Percentiles rank a stretch among this genome's conserved stretches.
phyloP scores from a whole-genome alignment of 352 stramenopile species.

The Phytophthora constricta region DNA sequence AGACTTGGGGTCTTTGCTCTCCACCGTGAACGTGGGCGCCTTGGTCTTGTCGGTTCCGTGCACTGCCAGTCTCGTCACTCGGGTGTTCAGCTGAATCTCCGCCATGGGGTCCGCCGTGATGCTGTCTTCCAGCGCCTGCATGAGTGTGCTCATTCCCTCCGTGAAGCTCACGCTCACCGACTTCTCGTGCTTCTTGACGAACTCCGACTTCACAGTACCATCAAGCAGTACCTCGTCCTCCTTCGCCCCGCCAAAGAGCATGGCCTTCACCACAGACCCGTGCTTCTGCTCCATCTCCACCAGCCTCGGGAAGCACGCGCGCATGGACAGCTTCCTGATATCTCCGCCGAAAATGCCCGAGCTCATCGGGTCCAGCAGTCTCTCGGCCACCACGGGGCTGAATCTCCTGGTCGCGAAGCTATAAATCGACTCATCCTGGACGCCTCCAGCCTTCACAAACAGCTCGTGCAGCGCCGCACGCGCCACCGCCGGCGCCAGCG shows the following conservation, averaged over 20 bases:
- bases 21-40: conserved; percentile 44
- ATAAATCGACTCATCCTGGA: conserved; percentile 84
- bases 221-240: conserved; percentile 64
- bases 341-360: conserved; percentile 91
- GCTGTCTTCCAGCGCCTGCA: conserved; percentile 49
- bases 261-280: conserved; percentile 80
- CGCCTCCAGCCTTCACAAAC: conserved; percentile 43
- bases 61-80: conserved; percentile 37
- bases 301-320: conserved; percentile 83
- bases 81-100: conserved; percentile 47
- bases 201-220: conserved; percentile 70
- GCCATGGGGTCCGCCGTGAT: conserved; percentile 56
- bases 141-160: conserved; percentile 78
- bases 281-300: conserved; percentile 78
- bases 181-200: conserved; percentile 70
- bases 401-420: conserved; percentile 82
- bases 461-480: conserved; percentile 74
- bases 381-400: conserved; percentile 78
- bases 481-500: conserved; percentile 58
- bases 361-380: conserved; percentile 78
- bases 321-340: conserved; percentile 78
- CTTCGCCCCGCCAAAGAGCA: conserved; percentile 54
- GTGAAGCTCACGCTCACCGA: conserved; percentile 89
- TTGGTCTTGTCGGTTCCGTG: conserved; percentile 24
- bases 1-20: conserved; percentile 43